Percentiles rank a stretch among this genome's conserved stretches.
phyloP scores from a whole-genome alignment of 2,329 filamentous ascomycete genomes.

The Cladophialophora psammophila region DNA sequence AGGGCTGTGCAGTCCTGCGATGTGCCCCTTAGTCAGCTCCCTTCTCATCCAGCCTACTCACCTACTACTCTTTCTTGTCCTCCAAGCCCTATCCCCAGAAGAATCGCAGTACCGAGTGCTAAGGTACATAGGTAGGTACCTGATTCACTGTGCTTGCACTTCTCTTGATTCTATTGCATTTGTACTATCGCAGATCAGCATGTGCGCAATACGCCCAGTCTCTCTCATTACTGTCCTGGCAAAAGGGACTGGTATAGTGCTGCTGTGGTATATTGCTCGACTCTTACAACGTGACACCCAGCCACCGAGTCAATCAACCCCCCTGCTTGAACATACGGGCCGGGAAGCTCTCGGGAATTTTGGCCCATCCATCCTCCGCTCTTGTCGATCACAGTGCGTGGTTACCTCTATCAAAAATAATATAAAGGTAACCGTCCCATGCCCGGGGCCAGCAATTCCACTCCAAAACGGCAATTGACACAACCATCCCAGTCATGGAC shows the following conservation, averaged over 20 bases:
- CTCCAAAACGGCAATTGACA: not conserved
- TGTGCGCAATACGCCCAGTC: not conserved
- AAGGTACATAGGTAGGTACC: not conserved
- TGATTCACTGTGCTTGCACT: not conserved
- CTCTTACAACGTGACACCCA: not conserved
- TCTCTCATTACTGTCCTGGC: not conserved
- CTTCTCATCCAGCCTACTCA: not conserved
- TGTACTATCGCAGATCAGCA: not conserved
- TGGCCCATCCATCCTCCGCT: not conserved
- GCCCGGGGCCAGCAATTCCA: not conserved
- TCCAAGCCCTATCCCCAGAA: not conserved
- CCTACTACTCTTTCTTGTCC: not conserved
- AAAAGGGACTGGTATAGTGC: not conserved
- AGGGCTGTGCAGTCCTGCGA: not conserved
- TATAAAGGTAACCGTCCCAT: not conserved
- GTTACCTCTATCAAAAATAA: not conserved
- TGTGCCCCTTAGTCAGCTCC: not conserved
- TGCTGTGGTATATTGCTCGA: not conserved
- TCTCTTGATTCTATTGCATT: not conserved
- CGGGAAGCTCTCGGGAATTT: not conserved
- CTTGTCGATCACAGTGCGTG: not conserved
- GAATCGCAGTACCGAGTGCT: not conserved
- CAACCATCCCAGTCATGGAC: not conserved
- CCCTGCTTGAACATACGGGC: not conserved
- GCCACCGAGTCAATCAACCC: not conserved